phyloP scores from a whole-genome alignment of 1,284 basidiomycete species.

The Boletus semigastroideus region DNA sequence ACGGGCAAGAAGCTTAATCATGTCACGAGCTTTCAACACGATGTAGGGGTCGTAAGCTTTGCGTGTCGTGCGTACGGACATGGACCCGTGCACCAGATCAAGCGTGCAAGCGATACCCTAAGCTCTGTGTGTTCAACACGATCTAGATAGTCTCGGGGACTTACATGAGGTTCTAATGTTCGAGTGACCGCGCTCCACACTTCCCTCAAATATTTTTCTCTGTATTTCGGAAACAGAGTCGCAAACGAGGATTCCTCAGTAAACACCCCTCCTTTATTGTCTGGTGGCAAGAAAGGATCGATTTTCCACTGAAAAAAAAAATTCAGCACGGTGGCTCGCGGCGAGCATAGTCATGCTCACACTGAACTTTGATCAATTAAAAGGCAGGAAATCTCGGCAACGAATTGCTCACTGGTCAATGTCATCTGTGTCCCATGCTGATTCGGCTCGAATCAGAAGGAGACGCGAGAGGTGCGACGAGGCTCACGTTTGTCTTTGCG shows the following conservation, averaged over 20 bases:
- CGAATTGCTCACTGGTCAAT: slow-evolving; percentile 84
- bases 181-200: slow-evolving; percentile 94
- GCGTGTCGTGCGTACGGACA: slow-evolving; percentile 96
- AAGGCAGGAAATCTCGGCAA: slow-evolving; percentile 1
- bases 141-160: slow-evolving; percentile 15
- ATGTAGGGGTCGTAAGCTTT: slow-evolving; percentile 98
- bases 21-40: slow-evolving; percentile 92
- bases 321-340: slow-evolving; percentile 13
- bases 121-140: slow-evolving; percentile 4
- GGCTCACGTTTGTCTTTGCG: slow-evolving; percentile 89
- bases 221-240: slow-evolving; percentile 97
- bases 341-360: slow-evolving; percentile 25
- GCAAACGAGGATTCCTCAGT: slow-evolving; percentile 97
- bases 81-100: slow-evolving; percentile 94
- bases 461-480: background rate
- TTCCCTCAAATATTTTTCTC: slow-evolving; percentile 94
- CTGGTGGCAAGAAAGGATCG: slow-evolving; percentile 70
- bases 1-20: slow-evolving; percentile 93
- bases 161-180: slow-evolving; percentile 79
- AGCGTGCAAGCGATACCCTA: slow-evolving; percentile 90
- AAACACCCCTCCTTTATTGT: slow-evolving; percentile 84
- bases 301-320: slow-evolving; percentile 75
- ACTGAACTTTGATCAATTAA: slow-evolving; percentile 29
- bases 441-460: slow-evolving; percentile 18
- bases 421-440: slow-evolving; percentile 98